A percentile compares a stretch with the other conserved stretches of the same genome.
Conservation (phyloP, 1,284 basidiomycete species). For the Cryptococcus hybrid region DNA sequence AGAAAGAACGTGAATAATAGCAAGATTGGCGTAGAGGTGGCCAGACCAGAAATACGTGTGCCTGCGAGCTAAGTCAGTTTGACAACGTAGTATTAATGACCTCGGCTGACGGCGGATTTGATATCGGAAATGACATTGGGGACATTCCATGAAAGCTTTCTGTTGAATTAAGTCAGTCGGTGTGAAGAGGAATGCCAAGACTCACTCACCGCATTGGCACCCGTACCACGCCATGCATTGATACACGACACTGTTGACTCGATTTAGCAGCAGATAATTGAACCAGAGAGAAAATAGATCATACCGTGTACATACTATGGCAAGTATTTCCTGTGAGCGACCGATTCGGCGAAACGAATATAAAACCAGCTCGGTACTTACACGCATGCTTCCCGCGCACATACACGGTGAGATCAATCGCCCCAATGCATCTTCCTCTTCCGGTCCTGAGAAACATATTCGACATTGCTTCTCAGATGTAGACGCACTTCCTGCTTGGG, state of each 20-base stretch:
- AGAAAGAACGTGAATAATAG: constrained; percentile 31
- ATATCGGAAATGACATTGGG: constrained; percentile 47
- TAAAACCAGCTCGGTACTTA: constrained; percentile 19
- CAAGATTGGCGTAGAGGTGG: constrained; percentile 39
- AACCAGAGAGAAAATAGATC: constrained; percentile 1
- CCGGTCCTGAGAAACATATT: constrained; percentile 44
- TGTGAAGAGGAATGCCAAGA: background rate
- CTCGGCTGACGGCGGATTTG: constrained; percentile 30
- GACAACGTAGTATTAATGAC: background rate
- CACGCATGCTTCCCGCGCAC: constrained; percentile 46
- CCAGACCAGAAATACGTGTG: constrained; percentile 43
- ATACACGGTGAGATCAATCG: constrained; percentile 49
- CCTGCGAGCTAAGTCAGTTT: constrained; percentile 9
- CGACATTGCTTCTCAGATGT: constrained; percentile 42
- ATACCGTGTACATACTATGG: constrained; percentile 38
- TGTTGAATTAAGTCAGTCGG: constrained; percentile 3
- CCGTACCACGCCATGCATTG: constrained; percentile 47
- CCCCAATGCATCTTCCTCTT: constrained; percentile 41
- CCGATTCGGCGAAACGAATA: background rate
- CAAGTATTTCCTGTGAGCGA: background rate
- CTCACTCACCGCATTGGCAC: constrained; percentile 42
- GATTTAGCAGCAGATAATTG: background rate
- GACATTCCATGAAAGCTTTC: constrained; percentile 48
- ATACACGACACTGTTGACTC: constrained; percentile 38
- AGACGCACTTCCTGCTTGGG: background rate